phyloP scores from a whole-genome alignment of 768 basidiomycete species.

The Kwoniella sp. region DNA sequence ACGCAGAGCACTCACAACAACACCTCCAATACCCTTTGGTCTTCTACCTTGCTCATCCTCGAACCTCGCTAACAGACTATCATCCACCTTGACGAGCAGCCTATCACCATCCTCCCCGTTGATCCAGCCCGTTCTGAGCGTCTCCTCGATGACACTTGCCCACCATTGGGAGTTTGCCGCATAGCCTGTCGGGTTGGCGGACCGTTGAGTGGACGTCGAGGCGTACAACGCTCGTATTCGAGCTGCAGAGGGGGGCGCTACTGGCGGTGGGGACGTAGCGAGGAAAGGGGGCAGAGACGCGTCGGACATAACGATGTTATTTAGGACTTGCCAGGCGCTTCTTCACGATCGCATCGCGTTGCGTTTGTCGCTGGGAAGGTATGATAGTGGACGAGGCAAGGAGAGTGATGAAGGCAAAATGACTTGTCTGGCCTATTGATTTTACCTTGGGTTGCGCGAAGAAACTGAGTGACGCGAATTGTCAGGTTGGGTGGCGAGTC shows the following conservation, averaged over 20 bases:
- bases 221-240: slow-evolving; percentile 70
- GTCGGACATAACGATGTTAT: background rate
- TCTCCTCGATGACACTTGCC: slow-evolving; percentile 55
- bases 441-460: too few species aligned
- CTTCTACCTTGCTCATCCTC: slow-evolving; percentile 40
- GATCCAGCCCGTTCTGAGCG: slow-evolving; percentile 42
- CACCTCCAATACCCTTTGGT: slow-evolving; percentile 53
- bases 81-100: slow-evolving; percentile 47
- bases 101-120: slow-evolving; percentile 39
- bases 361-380: too few species aligned
- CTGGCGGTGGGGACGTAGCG: slow-evolving; percentile 24
- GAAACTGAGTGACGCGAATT: too few species aligned
- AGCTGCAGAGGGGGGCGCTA: slow-evolving; percentile 40
- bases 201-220: slow-evolving; percentile 79
- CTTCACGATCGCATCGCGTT: too few species aligned
- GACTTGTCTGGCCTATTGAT: too few species aligned
- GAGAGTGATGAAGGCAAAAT: too few species aligned
- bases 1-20: slow-evolving; percentile 41
- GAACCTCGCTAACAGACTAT: slow-evolving; percentile 37
- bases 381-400: too few species aligned
- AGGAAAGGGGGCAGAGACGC: slow-evolving; percentile 27
- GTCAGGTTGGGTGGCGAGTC: too few species aligned
- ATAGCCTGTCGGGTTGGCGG: slow-evolving; percentile 81
- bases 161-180: slow-evolving; percentile 85
- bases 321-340: too few species aligned